Evolutionary conservation across 1,284 basidiomycete genomes (phyloP).

Genomic region (Ustilago trichophora): DNA sequence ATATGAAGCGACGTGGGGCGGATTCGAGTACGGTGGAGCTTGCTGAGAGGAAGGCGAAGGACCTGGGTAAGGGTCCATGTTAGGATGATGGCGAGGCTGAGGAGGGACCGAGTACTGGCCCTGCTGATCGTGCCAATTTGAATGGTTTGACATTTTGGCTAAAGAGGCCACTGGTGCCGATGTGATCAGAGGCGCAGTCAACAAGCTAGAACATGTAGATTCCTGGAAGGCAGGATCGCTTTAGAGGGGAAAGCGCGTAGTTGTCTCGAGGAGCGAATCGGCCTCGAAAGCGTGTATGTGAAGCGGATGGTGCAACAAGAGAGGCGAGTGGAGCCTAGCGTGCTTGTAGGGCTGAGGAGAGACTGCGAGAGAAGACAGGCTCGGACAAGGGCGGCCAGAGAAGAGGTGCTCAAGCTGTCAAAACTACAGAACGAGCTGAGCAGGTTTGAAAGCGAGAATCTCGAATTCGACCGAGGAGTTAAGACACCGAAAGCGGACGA

Average conservation of each 20-base stretch:
- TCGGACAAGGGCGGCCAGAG: too few species aligned
- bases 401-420: too few species aligned
- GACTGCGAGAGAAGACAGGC: too few species aligned
- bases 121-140: constrained; percentile 39
- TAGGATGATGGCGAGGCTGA: constrained; percentile 33
- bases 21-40: constrained; percentile 4
- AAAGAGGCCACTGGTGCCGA: constrained; percentile 4
- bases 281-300: too few species aligned
- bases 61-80: constrained; percentile 29
- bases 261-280: background rate
- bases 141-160: constrained; percentile 35
- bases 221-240: too few species aligned
- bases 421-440: too few species aligned
- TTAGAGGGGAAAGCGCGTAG: background rate
- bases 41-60: constrained; percentile 22
- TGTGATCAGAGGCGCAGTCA: background rate
- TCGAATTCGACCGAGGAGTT: too few species aligned
- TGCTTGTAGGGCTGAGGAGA: too few species aligned
- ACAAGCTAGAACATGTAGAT: constrained; percentile 6
- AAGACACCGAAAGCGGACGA: too few species aligned
- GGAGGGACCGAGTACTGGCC: constrained; percentile 10
- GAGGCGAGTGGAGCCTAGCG: too few species aligned
- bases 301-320: too few species aligned
- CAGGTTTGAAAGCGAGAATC: too few species aligned
- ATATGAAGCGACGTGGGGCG: constrained; percentile 8